A percentile compares a stretch with the other conserved stretches of the same genome.
These are phyloP conservation scores for Falciphora oryzae DNA, from an alignment of 2,329 filamentous ascomycete species.

Conservation along the genomic window DNA sequence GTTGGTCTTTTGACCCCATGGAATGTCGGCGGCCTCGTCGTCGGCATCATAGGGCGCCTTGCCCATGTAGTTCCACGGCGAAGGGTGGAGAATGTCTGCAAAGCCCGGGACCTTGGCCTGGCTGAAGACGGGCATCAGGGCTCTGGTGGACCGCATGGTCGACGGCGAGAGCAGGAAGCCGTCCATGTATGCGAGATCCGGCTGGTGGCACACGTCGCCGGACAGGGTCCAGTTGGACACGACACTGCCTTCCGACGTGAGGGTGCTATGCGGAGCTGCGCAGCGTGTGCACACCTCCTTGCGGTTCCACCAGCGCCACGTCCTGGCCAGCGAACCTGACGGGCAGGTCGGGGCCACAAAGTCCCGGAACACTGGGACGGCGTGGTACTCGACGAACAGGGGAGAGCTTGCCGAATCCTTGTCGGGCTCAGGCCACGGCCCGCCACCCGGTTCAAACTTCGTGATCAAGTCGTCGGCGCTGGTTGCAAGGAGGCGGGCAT, in stretches of 20 bases:
- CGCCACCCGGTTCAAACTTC: not conserved
- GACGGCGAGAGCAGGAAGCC: constrained; percentile 45
- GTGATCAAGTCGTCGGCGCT: constrained; percentile 7
- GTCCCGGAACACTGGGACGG: constrained; percentile 28
- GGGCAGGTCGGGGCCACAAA: constrained; percentile 37
- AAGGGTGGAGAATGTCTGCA: constrained; percentile 43
- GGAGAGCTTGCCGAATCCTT: constrained; percentile 8
- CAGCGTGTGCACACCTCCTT: constrained; percentile 28
- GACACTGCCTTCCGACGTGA: constrained; percentile 27
- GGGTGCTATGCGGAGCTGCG: constrained; percentile 28
- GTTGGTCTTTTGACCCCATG: constrained; percentile 43
- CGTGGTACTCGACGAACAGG: constrained; percentile 17
- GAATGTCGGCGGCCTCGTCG: constrained; percentile 27
- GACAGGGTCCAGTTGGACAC: constrained; percentile 35
- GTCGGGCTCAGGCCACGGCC: constrained; percentile 1
- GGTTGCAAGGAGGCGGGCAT: constrained; percentile 20
- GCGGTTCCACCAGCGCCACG: constrained; percentile 32
- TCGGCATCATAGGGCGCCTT: constrained; percentile 32
- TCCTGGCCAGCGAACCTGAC: constrained; percentile 37
- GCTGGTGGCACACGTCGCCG: constrained; percentile 44
- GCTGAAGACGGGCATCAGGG: constrained; percentile 49
- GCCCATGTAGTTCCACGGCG: constrained; percentile 32
- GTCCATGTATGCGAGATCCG: constrained; percentile 42
- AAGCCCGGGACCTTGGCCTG: constrained; percentile 49
- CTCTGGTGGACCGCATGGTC: constrained; percentile 35